Conservation (phyloP, 495 filamentous ascomycete genomes). For the Penicillium egyptiacum region DNA sequence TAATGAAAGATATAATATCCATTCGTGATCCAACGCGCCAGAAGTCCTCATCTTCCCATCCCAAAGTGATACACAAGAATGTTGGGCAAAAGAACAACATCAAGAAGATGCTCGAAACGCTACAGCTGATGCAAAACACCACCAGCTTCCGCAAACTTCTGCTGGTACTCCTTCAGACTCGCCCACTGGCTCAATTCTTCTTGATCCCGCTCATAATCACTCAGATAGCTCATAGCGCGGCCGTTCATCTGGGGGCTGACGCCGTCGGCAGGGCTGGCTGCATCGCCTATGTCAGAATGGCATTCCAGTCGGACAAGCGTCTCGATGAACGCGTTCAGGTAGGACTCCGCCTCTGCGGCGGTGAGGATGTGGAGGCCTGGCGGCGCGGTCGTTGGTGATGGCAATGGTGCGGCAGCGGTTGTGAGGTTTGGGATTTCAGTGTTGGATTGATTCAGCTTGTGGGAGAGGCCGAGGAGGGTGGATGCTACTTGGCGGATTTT, state of each 20-base stretch:
- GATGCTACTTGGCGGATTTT: constrained; percentile 76
- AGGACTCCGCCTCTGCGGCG: constrained; percentile 56
- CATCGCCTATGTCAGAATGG: constrained; percentile 22
- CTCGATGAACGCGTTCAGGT: constrained; percentile 65
- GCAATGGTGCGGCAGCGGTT: constrained; percentile 13
- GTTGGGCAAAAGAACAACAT: neutral
- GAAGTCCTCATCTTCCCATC: neutral
- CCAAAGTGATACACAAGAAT: neutral
- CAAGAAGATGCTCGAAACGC: neutral
- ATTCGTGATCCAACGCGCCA: neutral
- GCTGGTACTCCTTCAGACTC: constrained; percentile 70
- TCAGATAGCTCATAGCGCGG: constrained; percentile 44
- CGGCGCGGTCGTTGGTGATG: constrained; percentile 9
- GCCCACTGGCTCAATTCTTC: constrained; percentile 71
- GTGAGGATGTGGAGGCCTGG: constrained; percentile 38
- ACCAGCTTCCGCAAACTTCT: constrained; percentile 65
- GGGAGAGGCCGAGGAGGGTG: constrained; percentile 65
- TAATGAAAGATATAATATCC: neutral
- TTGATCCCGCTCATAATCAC: constrained; percentile 63
- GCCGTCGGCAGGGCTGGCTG: constrained; percentile 12
- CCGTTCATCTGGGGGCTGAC: constrained; percentile 32
- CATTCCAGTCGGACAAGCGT: constrained; percentile 69
- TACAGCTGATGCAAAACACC: constrained; percentile 46
- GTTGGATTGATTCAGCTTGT: constrained; percentile 20
- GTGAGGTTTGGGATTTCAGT: constrained; percentile 15